Conservation (phyloP, 139 green algal species). For the Edaphochlamys debaryana region DNA sequence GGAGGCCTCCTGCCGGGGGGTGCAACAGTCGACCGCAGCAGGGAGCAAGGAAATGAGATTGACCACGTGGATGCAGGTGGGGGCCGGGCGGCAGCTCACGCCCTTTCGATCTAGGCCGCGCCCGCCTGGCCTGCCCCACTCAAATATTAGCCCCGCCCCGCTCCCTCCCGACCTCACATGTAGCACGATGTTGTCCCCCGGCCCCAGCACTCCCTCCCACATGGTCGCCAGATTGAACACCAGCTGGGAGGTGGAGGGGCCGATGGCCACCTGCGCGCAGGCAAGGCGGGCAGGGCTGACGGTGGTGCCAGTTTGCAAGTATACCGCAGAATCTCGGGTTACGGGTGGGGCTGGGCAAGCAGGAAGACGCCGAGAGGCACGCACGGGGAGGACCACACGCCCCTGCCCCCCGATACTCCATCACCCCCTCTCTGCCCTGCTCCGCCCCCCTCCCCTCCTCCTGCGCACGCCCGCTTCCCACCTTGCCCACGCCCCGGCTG, state of each 20-base stretch:
- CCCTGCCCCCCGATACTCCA: no score
- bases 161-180: neutral
- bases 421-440: no score
- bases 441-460: no score
- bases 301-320: neutral
- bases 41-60: no score
- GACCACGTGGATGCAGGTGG: no score
- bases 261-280: constrained; percentile 8
- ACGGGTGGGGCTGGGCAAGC: neutral
- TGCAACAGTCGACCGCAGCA: neutral
- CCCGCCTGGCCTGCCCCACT: no score
- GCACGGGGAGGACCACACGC: neutral
- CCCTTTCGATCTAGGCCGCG: no score
- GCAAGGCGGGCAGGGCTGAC: neutral
- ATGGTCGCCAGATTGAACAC: constrained; percentile 15
- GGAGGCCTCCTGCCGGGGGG: constrained; percentile 11
- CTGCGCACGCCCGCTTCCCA: neutral
- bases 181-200: constrained; percentile 21
- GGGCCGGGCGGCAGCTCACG: no score
- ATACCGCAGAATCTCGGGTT: no score
- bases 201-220: neutral
- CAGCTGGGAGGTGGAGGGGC: constrained; percentile 37
- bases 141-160: no score
- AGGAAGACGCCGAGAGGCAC: neutral
- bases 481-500: neutral